A percentile compares a stretch with the other conserved stretches of the same genome.
Conservation (phyloP, 345 rosid species). For the Jatropha curcas region DNA sequence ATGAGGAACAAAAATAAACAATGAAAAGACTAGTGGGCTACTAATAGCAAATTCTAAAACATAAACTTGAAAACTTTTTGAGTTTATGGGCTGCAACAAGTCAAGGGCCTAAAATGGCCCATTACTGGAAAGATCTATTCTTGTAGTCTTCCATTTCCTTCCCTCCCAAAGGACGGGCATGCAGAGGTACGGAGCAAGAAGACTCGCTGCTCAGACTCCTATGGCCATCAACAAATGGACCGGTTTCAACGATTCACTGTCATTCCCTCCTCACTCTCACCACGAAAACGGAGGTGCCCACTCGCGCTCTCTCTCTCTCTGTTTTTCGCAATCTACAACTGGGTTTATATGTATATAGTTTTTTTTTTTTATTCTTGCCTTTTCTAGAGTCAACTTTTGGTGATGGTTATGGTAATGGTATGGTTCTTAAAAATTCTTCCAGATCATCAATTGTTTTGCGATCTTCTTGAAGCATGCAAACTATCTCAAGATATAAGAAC, state of each 20-base stretch:
- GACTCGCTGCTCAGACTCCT: background rate
- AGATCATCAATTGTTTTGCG: constrained; percentile 44
- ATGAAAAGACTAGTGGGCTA: too few species aligned
- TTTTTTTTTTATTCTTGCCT: background rate
- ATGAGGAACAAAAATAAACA: too few species aligned
- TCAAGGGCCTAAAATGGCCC: background rate
- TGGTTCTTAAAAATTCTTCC: background rate
- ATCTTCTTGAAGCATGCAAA: constrained; percentile 53
- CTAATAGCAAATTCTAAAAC: too few species aligned
- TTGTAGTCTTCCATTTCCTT: too few species aligned
- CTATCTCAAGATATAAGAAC: constrained; percentile 35
- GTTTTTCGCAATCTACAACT: background rate
- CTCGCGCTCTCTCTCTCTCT: background rate
- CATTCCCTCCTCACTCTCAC: background rate
- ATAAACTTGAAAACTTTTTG: background rate
- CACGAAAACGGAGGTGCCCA: background rate
- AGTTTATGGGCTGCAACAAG: background rate
- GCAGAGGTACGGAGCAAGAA: constrained; percentile 15
- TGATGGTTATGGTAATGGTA: background rate
- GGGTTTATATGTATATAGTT: background rate
- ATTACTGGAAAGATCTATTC: background rate
- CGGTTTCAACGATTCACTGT: background rate
- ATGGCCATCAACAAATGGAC: background rate
- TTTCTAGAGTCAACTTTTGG: background rate
- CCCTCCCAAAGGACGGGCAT: background rate